These are phyloP conservation scores for Trichoderma arundinaceum DNA, from an alignment of 2,329 filamentous ascomycete genomes.

Conservation along the genomic window DNA sequence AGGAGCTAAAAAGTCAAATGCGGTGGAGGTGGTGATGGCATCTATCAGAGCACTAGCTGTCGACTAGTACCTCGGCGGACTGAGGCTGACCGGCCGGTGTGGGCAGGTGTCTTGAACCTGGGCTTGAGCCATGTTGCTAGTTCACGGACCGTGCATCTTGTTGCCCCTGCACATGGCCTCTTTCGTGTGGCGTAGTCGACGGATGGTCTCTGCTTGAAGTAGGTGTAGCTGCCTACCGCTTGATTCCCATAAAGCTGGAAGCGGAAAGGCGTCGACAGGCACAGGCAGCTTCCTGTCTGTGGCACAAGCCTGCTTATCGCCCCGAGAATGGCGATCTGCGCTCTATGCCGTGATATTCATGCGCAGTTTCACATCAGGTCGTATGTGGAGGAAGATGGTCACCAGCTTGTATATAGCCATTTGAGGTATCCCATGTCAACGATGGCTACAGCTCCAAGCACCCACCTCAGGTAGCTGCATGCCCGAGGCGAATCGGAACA, in stretches of 20 bases:
- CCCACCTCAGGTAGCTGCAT: not conserved
- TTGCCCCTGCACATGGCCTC: slow-evolving; percentile 25
- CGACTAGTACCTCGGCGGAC: slow-evolving; percentile 22
- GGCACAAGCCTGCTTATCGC: not conserved
- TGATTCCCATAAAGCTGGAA: slow-evolving; percentile 15
- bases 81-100: slow-evolving; percentile 30
- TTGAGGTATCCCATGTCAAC: too few species aligned
- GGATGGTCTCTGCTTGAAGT: slow-evolving; percentile 9
- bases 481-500: slow-evolving; percentile 23
- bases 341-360: not conserved
- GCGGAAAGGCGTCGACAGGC: slow-evolving; percentile 21
- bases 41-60: slow-evolving; percentile 15
- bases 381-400: not conserved
- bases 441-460: too few species aligned
- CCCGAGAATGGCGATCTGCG: not conserved
- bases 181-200: slow-evolving; percentile 9
- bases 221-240: slow-evolving; percentile 7
- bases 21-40: slow-evolving; percentile 12
- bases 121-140: slow-evolving; percentile 12
- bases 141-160: slow-evolving; percentile 3
- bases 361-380: not conserved
- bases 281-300: slow-evolving; percentile 23
- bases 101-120: slow-evolving; percentile 20
- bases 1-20: slow-evolving; percentile 20
- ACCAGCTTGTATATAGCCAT: too few species aligned